These are phyloP conservation scores for Vitis hybrid DNA, from an alignment of 177 flowering plant genomes.

Conservation along the genomic window DNA sequence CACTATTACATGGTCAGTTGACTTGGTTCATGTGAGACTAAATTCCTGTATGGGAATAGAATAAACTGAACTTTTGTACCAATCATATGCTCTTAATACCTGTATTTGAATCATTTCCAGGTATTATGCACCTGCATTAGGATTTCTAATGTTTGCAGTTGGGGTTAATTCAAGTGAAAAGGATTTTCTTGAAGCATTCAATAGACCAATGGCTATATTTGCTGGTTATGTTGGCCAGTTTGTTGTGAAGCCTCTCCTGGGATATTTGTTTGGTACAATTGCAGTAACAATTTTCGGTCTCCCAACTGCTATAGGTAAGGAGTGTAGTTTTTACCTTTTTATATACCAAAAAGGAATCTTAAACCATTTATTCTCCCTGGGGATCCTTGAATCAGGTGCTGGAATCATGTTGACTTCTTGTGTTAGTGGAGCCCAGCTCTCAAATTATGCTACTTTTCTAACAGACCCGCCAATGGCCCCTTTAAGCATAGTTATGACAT, in stretches of 20 bases:
- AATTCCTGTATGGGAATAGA: background rate
- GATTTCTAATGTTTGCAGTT: constrained; percentile 98
- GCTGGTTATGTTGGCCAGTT: constrained; percentile 90
- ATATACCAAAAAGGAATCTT: too few species aligned
- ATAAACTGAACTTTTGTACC: background rate
- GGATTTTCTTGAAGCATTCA: constrained; percentile 88
- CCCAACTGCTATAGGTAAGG: constrained; percentile 76
- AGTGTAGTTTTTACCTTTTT: too few species aligned
- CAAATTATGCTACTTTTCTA: constrained; percentile 90
- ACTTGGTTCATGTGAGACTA: background rate
- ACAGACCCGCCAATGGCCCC: constrained; percentile 91
- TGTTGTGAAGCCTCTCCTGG: constrained; percentile 77
- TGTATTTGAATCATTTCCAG: constrained; percentile 35
- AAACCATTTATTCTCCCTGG: background rate
- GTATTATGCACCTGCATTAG: constrained; percentile 94
- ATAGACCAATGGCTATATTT: constrained; percentile 67
- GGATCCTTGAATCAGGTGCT: constrained; percentile 59
- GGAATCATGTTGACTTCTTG: constrained; percentile 94
- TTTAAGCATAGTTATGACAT: constrained; percentile 95
- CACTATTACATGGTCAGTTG: too few species aligned
- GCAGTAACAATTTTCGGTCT: constrained; percentile 65
- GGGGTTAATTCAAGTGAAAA: constrained; percentile 89
- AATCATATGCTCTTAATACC: background rate
- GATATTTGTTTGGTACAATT: constrained; percentile 69
- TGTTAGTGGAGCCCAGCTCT: constrained; percentile 98